Evolutionary conservation across 345 rosid species (phyloP).

Genomic region (Leavenworthia alabamica): DNA sequence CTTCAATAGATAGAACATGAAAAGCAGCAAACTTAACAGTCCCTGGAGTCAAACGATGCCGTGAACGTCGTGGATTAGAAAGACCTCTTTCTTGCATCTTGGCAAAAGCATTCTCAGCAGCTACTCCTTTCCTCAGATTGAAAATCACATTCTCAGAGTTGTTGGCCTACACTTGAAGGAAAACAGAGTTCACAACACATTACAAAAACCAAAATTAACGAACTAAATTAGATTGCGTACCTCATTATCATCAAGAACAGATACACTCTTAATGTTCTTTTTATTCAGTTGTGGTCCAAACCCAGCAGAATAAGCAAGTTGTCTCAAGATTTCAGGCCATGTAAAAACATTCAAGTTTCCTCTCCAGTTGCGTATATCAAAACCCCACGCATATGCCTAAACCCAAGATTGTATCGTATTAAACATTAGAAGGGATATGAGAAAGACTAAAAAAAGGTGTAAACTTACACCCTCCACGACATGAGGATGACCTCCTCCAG

Average conservation of each 20-base stretch:
- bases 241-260: slow-evolving; percentile 56
- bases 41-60: slow-evolving; percentile 91
- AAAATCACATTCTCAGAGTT: slow-evolving; percentile 62
- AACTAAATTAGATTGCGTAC: slow-evolving; percentile 24
- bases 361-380: slow-evolving; percentile 75
- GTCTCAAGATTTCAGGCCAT: slow-evolving; percentile 92
- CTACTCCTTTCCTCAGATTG: slow-evolving; percentile 65
- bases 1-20: slow-evolving; percentile 77
- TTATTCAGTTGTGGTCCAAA: slow-evolving; percentile 72
- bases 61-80: slow-evolving; percentile 66
- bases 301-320: slow-evolving; percentile 74
- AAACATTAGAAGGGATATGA: neutral
- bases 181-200: neutral
- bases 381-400: slow-evolving; percentile 95
- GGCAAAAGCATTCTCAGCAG: slow-evolving; percentile 78
- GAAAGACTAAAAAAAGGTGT: neutral
- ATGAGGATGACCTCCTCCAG: slow-evolving; percentile 83
- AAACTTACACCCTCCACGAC: slow-evolving; percentile 79
- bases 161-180: slow-evolving; percentile 43
- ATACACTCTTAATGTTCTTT: slow-evolving; percentile 40
- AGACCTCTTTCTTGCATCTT: slow-evolving; percentile 84
- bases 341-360: slow-evolving; percentile 63
- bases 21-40: slow-evolving; percentile 94
- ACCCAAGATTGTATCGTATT: neutral
- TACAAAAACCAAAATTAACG: neutral